Evolutionary conservation across 768 basidiomycete genomes (phyloP).

Genomic region (Leccinum variicolor): DNA sequence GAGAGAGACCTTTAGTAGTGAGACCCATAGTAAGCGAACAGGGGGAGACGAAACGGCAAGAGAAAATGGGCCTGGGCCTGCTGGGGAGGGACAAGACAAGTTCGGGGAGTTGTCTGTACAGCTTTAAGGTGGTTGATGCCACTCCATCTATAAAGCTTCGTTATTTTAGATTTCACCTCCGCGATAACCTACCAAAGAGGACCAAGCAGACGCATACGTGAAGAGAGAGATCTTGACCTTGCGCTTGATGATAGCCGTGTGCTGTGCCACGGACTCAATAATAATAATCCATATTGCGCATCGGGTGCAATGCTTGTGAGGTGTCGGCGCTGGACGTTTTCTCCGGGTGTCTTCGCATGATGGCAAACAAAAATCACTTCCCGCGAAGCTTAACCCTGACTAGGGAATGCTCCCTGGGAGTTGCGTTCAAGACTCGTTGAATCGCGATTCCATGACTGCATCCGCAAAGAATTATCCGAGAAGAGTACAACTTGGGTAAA

Average conservation of each 20-base stretch:
- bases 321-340: conserved; percentile 27
- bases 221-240: conserved; percentile 25
- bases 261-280: conserved; percentile 28
- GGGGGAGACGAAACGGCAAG: neutral
- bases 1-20: conserved; percentile 24
- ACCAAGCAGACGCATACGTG: conserved; percentile 15
- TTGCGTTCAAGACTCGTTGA: neutral
- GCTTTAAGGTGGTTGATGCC: conserved; percentile 17
- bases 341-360: conserved; percentile 20
- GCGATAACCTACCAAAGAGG: conserved; percentile 22
- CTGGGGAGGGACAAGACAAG: conserved; percentile 4
- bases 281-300: conserved; percentile 21
- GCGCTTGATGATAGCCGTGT: conserved; percentile 31
- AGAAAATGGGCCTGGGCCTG: neutral
- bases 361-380: conserved; percentile 10
- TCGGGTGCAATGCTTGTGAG: conserved; percentile 26
- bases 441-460: neutral
- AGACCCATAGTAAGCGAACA: conserved; percentile 23
- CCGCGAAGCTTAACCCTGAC: conserved; percentile 26
- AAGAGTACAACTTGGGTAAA: neutral
- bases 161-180: conserved; percentile 20
- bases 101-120: conserved; percentile 13
- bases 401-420: neutral
- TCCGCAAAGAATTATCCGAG: neutral
- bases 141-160: conserved; percentile 25